A percentile compares a stretch with the other conserved stretches of the same genome.
phyloP scores from a whole-genome alignment of 2,329 filamentous ascomycete species.

The Ophiostoma ips region DNA sequence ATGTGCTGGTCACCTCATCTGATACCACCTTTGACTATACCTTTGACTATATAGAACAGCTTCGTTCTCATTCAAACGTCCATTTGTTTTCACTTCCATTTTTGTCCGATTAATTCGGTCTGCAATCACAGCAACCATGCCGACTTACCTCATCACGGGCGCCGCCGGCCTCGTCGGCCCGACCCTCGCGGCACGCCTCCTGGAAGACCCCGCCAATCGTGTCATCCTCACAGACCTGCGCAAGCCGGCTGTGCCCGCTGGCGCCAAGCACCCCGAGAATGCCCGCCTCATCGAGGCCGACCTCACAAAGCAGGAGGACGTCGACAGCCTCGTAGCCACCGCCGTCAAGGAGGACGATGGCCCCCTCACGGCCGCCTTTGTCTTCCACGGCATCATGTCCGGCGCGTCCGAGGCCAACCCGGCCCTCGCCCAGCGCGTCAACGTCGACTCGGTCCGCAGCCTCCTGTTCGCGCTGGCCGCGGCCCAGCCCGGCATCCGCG shows the following conservation, averaged over 20 bases:
- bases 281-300: slow-evolving; percentile 37
- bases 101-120: too few relatives aligned
- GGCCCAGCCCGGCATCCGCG: slow-evolving; percentile 37
- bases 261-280: slow-evolving; percentile 33
- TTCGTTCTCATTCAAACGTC: too few relatives aligned
- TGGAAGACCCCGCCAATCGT: slow-evolving; percentile 25
- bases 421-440: slow-evolving; percentile 43
- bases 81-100: too few relatives aligned
- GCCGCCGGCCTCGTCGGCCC: slow-evolving; percentile 23
- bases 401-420: slow-evolving; percentile 48
- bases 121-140: slow-evolving; percentile 13
- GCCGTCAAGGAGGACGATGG: slow-evolving; percentile 20
- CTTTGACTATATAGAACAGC: too few relatives aligned
- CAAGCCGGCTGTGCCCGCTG: slow-evolving; percentile 34
- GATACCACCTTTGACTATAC: too few relatives aligned
- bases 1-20: too few relatives aligned
- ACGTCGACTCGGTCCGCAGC: slow-evolving; percentile 43
- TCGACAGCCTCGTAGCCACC: slow-evolving; percentile 27
- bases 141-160: slow-evolving; percentile 22
- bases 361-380: slow-evolving; percentile 39
- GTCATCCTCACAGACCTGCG: slow-evolving; percentile 39
- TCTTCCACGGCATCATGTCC: slow-evolving; percentile 57
- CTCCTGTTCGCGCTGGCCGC: slow-evolving; percentile 34
- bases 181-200: slow-evolving; percentile 25
- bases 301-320: slow-evolving; percentile 23